phyloP scores from a whole-genome alignment of 441 rosid species.

The Syzygium syzygioides region DNA sequence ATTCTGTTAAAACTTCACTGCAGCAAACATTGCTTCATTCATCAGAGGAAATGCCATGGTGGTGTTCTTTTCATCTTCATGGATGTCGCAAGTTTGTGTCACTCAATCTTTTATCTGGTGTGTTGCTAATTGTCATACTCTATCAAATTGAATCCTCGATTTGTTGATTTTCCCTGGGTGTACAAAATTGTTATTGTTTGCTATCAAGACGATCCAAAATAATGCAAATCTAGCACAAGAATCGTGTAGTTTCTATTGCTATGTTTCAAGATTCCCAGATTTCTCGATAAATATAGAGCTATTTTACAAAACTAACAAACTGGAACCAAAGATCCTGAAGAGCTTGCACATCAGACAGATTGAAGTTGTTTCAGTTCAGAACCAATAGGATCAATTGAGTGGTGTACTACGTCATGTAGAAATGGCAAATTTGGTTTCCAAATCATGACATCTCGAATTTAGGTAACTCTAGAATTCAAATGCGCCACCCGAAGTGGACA shows the following conservation, averaged over 20 bases:
- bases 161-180: not conserved
- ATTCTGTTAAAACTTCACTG: slow-evolving; percentile 26
- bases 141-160: not conserved
- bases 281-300: not conserved
- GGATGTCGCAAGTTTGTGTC: not conserved
- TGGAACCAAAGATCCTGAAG: not conserved
- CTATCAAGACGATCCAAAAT: not conserved
- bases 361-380: not conserved
- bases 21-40: not conserved
- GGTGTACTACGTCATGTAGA: not conserved
- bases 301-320: not conserved
- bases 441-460: not conserved
- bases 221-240: not conserved
- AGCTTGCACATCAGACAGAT: not conserved
- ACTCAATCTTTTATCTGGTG: not conserved
- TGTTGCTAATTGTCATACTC: not conserved
- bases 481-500: not conserved
- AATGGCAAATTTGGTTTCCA: not conserved
- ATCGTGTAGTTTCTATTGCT: not conserved
- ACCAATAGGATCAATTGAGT: not conserved
- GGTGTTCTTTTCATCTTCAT: not conserved
- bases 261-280: not conserved
- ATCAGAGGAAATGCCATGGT: not conserved
- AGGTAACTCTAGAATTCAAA: not conserved
- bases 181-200: not conserved